Evolutionary conservation across 495 filamentous ascomycete genomes (phyloP).

Genomic region (Podospora tetraspora): DNA sequence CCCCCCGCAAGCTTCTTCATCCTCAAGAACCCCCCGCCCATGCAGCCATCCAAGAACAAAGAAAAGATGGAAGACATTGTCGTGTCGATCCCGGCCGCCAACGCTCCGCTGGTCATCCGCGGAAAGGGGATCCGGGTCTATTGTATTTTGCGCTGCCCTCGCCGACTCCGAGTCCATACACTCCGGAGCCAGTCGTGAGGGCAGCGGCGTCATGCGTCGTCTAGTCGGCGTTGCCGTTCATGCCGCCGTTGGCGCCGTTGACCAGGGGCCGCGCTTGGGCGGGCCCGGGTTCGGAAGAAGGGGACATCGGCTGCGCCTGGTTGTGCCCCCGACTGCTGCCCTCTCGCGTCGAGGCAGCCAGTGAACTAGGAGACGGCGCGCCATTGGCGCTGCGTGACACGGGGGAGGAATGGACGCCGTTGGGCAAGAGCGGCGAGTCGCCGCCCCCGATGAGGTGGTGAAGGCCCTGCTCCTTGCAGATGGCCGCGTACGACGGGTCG

Average conservation of each 20-base stretch:
- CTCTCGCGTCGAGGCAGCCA: slow-evolving; percentile 5
- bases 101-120: background rate
- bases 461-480: slow-evolving; percentile 45
- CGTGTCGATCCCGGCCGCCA: background rate
- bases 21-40: background rate
- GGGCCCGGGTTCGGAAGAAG: slow-evolving; percentile 28
- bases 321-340: slow-evolving; percentile 8
- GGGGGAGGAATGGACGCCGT: slow-evolving; percentile 33
- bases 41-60: background rate
- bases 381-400: slow-evolving; percentile 20
- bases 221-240: background rate
- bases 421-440: slow-evolving; percentile 26
- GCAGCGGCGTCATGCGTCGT: background rate
- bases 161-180: background rate
- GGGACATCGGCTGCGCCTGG: slow-evolving; percentile 25
- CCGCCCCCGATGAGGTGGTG: slow-evolving; percentile 30
- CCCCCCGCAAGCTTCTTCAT: background rate
- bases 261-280: slow-evolving; percentile 26
- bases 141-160: slow-evolving; percentile 5
- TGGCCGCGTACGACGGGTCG: slow-evolving; percentile 41
- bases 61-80: background rate
- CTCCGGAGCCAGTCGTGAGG: background rate
- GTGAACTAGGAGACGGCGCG: slow-evolving; percentile 14
- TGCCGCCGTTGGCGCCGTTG: slow-evolving; percentile 25
- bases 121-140: slow-evolving; percentile 3